Evolutionary conservation across 441 rosid species (phyloP).

Genomic region (Pelargonium myrrhifolium): DNA sequence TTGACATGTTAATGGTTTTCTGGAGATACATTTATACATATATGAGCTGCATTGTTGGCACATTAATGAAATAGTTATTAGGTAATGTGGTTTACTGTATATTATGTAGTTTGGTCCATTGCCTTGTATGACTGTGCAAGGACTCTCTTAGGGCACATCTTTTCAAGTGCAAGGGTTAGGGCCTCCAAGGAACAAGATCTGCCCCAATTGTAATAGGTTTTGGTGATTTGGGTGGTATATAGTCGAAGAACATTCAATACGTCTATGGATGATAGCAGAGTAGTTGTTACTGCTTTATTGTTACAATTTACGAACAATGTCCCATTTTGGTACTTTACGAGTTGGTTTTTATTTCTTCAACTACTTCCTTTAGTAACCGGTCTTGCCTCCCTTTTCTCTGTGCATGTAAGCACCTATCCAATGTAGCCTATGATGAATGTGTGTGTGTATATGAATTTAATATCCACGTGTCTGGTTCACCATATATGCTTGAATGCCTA

Average conservation of each 20-base stretch:
- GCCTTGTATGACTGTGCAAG: neutral
- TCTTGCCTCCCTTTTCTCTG: neutral
- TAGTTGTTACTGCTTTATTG: neutral
- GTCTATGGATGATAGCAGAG: neutral
- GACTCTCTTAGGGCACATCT: neutral
- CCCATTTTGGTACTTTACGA: neutral
- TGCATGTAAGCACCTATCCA: neutral
- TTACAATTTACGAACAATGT: neutral
- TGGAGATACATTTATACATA: neutral
- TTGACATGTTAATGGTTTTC: neutral
- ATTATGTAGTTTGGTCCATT: neutral
- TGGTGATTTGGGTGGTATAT: neutral
- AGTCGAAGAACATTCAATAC: neutral
- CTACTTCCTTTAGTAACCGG: neutral
- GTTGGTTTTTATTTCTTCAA: neutral
- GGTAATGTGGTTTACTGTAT: neutral
- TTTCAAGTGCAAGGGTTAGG: slow-evolving; percentile 1
- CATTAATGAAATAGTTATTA: neutral
- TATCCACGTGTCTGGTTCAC: neutral
- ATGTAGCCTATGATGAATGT: no score
- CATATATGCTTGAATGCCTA: neutral
- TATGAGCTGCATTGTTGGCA: neutral
- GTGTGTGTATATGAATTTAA: no score
- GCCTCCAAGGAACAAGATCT: neutral
- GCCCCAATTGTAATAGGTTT: neutral